Conservation (phyloP, 1,139 yeast species). For the Zygosaccharomyces pseudobailii region DNA sequence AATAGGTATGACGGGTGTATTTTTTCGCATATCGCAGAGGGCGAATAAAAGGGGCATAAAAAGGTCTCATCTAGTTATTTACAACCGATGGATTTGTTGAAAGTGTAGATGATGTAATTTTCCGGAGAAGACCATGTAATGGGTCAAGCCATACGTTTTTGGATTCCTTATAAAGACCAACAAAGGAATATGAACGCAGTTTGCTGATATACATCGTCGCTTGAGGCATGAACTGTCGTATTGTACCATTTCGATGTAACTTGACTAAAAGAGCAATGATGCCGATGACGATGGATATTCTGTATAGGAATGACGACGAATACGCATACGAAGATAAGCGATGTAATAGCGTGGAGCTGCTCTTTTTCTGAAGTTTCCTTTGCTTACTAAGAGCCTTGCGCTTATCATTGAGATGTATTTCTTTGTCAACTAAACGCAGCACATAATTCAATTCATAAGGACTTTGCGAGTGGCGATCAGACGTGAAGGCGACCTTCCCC, state of each 20-base stretch:
- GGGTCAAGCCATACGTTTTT: constrained; percentile 16
- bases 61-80: neutral
- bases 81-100: constrained; percentile 2
- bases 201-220: constrained; percentile 7
- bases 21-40: neutral
- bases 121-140: constrained; percentile 9
- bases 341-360: constrained; percentile 2
- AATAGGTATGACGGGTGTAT: constrained; percentile 9
- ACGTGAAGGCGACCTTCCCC: constrained; percentile 3
- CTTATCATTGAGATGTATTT: constrained; percentile 13
- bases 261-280: constrained; percentile 11
- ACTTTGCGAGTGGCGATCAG: neutral
- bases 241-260: constrained; percentile 6
- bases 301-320: constrained; percentile 10
- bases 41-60: neutral
- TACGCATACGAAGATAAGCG: constrained; percentile 7
- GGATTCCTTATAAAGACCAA: constrained; percentile 9
- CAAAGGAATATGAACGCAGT: constrained; percentile 6
- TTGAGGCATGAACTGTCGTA: constrained; percentile 6
- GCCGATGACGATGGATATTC: constrained; percentile 12
- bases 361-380: constrained; percentile 3
- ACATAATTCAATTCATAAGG: constrained; percentile 11
- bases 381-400: constrained; percentile 6
- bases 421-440: constrained; percentile 14
- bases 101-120: neutral